Conservation (phyloP, 2,329 filamentous ascomycete species). For the Hypoxylon sp. region DNA sequence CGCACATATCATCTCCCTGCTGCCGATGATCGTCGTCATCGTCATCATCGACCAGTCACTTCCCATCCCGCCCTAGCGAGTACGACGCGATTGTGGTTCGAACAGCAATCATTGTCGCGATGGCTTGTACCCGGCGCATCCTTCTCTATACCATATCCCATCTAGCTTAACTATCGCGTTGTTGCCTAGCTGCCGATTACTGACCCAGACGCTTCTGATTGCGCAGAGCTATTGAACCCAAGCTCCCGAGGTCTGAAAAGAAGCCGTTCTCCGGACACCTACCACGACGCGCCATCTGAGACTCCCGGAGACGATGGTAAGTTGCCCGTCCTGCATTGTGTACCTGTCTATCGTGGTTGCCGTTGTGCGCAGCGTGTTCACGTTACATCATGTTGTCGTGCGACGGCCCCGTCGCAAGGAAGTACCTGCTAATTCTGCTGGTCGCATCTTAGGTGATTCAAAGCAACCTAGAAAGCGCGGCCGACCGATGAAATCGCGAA, state of each 20-base stretch:
- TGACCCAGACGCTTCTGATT: slow-evolving; percentile 45
- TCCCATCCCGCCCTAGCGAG: slow-evolving; percentile 21
- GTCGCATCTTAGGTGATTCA: slow-evolving; percentile 59
- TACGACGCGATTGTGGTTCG: slow-evolving; percentile 39
- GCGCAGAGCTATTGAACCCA: slow-evolving; percentile 65
- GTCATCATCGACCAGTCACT: slow-evolving; percentile 35
- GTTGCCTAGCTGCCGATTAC: slow-evolving; percentile 43
- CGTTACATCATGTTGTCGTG: slow-evolving; percentile 48
- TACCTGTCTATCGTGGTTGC: slow-evolving; percentile 47
- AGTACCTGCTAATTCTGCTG: slow-evolving; percentile 45
- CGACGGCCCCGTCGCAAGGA: slow-evolving; percentile 48
- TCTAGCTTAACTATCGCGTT: slow-evolving; percentile 38
- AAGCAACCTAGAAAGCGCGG: slow-evolving; percentile 69
- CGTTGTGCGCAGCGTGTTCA: slow-evolving; percentile 41
- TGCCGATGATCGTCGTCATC: slow-evolving; percentile 44
- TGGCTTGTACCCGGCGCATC: slow-evolving; percentile 42
- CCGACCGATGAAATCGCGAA: slow-evolving; percentile 72
- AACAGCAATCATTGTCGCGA: slow-evolving; percentile 40
- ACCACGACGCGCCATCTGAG: slow-evolving; percentile 68
- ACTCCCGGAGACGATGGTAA: slow-evolving; percentile 80
- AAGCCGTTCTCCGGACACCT: slow-evolving; percentile 79
- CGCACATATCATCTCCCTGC: slow-evolving; percentile 17
- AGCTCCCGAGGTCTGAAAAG: slow-evolving; percentile 80
- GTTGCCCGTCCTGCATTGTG: slow-evolving; percentile 60
- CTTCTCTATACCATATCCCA: slow-evolving; percentile 39